Conservation (phyloP, 2,329 filamentous ascomycete genomes). For the Botrytis squamosa region DNA sequence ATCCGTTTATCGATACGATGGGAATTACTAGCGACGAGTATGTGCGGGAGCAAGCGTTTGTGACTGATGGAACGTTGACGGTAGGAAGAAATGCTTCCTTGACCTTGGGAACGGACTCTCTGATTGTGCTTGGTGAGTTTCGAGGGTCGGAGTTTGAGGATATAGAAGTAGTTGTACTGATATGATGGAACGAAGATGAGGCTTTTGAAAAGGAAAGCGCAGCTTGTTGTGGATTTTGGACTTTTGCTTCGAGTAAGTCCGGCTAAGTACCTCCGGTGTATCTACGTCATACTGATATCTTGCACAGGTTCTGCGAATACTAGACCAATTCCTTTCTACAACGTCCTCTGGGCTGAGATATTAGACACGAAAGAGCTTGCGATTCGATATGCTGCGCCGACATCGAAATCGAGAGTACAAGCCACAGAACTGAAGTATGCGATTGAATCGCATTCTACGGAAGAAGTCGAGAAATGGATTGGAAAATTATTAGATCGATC, state of each 20-base stretch:
- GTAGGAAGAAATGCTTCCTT: conserved; percentile 59
- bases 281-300: conserved; percentile 17
- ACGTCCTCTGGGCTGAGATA: conserved; percentile 78
- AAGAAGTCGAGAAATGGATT: conserved; percentile 52
- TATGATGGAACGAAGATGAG: conserved; percentile 47
- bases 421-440: conserved; percentile 61
- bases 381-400: conserved; percentile 68
- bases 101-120: conserved; percentile 58
- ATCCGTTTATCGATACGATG: conserved; percentile 42
- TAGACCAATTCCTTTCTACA: conserved; percentile 70
- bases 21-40: conserved; percentile 37
- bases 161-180: background rate
- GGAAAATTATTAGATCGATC: conserved; percentile 64
- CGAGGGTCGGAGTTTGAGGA: background rate
- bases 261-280: conserved; percentile 1
- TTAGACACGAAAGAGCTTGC: conserved; percentile 55
- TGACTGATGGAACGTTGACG: conserved; percentile 47
- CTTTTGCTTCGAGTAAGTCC: conserved; percentile 44
- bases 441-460: conserved; percentile 42
- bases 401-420: conserved; percentile 58
- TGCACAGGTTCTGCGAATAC: conserved; percentile 36
- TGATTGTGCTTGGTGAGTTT: conserved; percentile 56
- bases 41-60: conserved; percentile 39
- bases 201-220: conserved; percentile 48
- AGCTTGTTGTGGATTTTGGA: conserved; percentile 56